Evolutionary conservation across 1,284 basidiomycete species (phyloP).

Genomic region (Neotropicomus parvogracilis): DNA sequence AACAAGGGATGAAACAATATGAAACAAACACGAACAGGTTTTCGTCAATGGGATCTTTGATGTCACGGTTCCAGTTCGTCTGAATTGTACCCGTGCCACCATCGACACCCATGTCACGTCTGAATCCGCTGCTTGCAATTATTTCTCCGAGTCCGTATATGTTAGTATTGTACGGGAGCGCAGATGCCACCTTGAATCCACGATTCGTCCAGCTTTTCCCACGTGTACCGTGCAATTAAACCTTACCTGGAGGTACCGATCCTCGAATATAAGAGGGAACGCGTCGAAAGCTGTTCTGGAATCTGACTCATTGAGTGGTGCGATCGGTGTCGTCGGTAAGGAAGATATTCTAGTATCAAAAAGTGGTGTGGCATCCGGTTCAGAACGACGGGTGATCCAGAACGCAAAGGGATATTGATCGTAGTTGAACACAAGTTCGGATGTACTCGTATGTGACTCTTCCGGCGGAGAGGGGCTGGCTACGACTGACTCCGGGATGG

Average conservation of each 20-base stretch:
- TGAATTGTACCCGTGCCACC: slow-evolving; percentile 56
- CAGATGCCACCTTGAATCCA: slow-evolving; percentile 50
- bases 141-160: slow-evolving; percentile 77
- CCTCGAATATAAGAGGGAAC: slow-evolving; percentile 68
- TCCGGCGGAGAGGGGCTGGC: slow-evolving; percentile 40
- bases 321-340: slow-evolving; percentile 50
- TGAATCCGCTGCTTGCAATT: slow-evolving; percentile 60
- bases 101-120: slow-evolving; percentile 54
- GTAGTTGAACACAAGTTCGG: slow-evolving; percentile 66
- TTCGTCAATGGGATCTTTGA: slow-evolving; percentile 51
- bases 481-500: slow-evolving; percentile 58
- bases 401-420: slow-evolving; percentile 65
- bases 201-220: background rate
- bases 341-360: slow-evolving; percentile 68
- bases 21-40: slow-evolving; percentile 42
- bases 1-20: background rate
- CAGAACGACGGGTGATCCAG: slow-evolving; percentile 66
- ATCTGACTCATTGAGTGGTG: slow-evolving; percentile 44
- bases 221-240: background rate
- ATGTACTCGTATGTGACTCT: slow-evolving; percentile 35
- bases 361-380: slow-evolving; percentile 52
- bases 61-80: slow-evolving; percentile 66
- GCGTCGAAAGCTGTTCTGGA: slow-evolving; percentile 49
- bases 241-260: slow-evolving; percentile 56
- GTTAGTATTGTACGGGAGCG: slow-evolving; percentile 60